These are phyloP conservation scores for Microbotryum saponariae DNA, from an alignment of 1,284 basidiomycete species.

Conservation along the genomic window DNA sequence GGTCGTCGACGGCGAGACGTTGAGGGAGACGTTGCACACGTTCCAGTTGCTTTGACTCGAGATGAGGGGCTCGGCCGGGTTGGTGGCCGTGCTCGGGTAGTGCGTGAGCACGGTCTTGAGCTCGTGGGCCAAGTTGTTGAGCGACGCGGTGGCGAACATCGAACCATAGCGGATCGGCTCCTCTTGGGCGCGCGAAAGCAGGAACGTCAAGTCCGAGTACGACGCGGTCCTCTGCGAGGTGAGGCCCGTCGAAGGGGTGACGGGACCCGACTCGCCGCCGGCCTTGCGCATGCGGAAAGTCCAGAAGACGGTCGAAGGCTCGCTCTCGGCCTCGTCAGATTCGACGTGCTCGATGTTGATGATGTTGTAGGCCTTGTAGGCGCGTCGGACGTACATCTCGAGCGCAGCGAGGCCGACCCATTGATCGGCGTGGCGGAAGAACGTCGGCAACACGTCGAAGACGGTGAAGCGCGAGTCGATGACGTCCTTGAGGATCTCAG, in stretches of 20 bases:
- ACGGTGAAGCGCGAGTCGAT: constrained; percentile 95
- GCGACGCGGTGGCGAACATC: constrained; percentile 76
- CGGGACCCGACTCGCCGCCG: constrained; percentile 49
- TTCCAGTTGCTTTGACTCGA: constrained; percentile 46
- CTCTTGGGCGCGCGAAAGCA: constrained; percentile 68
- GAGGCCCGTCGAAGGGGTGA: constrained; percentile 27
- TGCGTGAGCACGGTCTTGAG: constrained; percentile 46
- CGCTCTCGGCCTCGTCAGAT: constrained; percentile 68
- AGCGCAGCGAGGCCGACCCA: constrained; percentile 84
- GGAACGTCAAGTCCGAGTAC: constrained; percentile 85
- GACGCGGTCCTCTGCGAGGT: constrained; percentile 51
- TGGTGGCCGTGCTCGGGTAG: constrained; percentile 27
- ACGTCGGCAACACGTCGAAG: constrained; percentile 90
- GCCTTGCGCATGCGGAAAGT: constrained; percentile 77
- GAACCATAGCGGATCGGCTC: constrained; percentile 82
- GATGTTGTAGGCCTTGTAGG: constrained; percentile 90
- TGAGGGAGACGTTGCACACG: constrained; percentile 86
- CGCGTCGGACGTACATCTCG: constrained; percentile 91
- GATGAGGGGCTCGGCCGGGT: constrained; percentile 9
- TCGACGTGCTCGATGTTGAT: constrained; percentile 90
- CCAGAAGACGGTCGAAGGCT: constrained; percentile 78
- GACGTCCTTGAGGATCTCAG: constrained; percentile 82
- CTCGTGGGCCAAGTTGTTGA: constrained; percentile 60
- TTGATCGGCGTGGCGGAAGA: constrained; percentile 79
- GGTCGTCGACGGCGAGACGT: constrained; percentile 67